Percentiles rank a stretch among this genome's conserved stretches.
These are phyloP conservation scores for Posidonia oceanica DNA, from an alignment of 116 monocot genomes.

Conservation along the genomic window DNA sequence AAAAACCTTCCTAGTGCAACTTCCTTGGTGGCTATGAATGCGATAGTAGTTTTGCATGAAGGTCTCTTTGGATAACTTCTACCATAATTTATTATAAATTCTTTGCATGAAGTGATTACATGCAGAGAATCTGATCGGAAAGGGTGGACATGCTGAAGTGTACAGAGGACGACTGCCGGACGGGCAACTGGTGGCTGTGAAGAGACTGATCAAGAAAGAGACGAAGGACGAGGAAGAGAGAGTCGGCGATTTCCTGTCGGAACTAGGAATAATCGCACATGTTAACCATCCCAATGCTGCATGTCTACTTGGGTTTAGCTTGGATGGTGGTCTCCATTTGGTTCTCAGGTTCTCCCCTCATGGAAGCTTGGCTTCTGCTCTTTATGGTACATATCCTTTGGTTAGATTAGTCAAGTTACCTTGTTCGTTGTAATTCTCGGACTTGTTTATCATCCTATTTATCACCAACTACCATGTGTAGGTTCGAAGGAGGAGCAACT, in stretches of 20 bases:
- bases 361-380: slow-evolving; percentile 20
- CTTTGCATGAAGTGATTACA: no score
- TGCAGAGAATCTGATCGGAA: slow-evolving; percentile 21
- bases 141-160: slow-evolving; percentile 21
- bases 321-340: slow-evolving; percentile 17
- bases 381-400: slow-evolving; percentile 12
- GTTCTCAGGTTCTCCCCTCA: slow-evolving; percentile 22
- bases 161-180: slow-evolving; percentile 16
- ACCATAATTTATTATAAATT: no score
- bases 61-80: no score
- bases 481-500: slow-evolving; percentile 8
- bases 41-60: no score
- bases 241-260: slow-evolving; percentile 18
- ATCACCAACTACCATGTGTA: background rate
- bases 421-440: background rate
- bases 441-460: background rate
- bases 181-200: slow-evolving; percentile 24
- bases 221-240: slow-evolving; percentile 26
- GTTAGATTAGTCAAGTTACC: no score
- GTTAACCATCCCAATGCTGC: slow-evolving; percentile 26
- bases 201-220: slow-evolving; percentile 23
- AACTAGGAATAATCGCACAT: slow-evolving; percentile 24
- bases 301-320: slow-evolving; percentile 16
- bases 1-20: no score
- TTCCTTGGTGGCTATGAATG: no score